Conservation (phyloP, 2,329 filamentous ascomycete species). For the Xylaria digitata region DNA sequence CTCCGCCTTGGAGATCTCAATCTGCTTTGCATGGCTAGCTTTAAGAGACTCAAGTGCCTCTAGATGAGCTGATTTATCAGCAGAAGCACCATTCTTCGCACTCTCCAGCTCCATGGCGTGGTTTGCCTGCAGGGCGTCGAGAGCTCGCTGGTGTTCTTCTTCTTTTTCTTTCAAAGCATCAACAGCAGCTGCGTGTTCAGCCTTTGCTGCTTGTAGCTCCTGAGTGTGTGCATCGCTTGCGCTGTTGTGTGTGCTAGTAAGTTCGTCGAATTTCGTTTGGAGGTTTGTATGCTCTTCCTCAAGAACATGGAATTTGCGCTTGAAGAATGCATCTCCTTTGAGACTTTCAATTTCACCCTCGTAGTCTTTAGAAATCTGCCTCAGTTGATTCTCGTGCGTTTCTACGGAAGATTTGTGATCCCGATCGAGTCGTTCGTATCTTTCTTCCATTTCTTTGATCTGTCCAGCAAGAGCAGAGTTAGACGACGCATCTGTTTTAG, state of each 20-base stretch:
- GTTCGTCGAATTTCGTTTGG: constrained; percentile 46
- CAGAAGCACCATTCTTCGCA: constrained; percentile 64
- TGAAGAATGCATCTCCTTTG: constrained; percentile 71
- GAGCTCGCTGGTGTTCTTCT: constrained; percentile 63
- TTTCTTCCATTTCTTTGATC: constrained; percentile 47
- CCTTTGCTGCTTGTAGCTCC: constrained; percentile 39
- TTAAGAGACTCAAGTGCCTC: constrained; percentile 66
- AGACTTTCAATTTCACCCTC: constrained; percentile 74
- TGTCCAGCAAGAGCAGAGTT: constrained; percentile 43
- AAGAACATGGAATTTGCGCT: constrained; percentile 71
- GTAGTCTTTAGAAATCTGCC: constrained; percentile 69
- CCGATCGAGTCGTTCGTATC: constrained; percentile 61
- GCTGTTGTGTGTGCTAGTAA: constrained; percentile 43
- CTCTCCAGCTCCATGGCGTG: constrained; percentile 69
- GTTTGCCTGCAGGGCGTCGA: constrained; percentile 66
- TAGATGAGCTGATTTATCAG: constrained; percentile 61
- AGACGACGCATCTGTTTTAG: constrained; percentile 60
- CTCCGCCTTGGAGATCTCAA: constrained; percentile 58
- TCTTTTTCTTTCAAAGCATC: constrained; percentile 63
- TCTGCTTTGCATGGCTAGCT: constrained; percentile 63
- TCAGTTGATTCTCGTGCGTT: constrained; percentile 68
- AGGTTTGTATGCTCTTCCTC: constrained; percentile 66
- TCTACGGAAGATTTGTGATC: constrained; percentile 56
- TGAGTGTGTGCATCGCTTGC: constrained; percentile 48
- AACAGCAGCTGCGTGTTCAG: constrained; percentile 52